Evolutionary conservation across 2,329 filamentous ascomycete genomes (phyloP), one percentile per base, ranked within the genome.

Genomic region (Ascochyta viciae-villosae): DNA sequence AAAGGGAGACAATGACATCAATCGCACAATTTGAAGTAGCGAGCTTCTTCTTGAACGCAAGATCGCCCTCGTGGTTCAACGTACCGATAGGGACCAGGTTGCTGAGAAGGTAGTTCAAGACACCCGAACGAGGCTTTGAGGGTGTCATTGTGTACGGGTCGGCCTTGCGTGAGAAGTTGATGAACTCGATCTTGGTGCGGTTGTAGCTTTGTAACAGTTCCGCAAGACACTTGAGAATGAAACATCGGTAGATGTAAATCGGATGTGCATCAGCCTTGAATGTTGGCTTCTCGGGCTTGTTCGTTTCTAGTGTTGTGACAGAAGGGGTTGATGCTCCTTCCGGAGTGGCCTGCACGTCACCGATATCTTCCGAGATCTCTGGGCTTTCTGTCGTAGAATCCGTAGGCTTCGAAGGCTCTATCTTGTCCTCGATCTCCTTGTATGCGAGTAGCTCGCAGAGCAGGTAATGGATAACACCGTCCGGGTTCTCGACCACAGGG

Each of bases 181-280:
- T 97, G 73, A 99, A 98, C 73, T 99, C 96, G 39, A 99, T 87
- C 82, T 99, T 99, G 8, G 92, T 91, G 50, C 92, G 88, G 65
- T 92, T 96, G 78, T 98, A 99, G 69, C 90, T 96, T 54, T 90
- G 88, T 13, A 99, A 82, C 13, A 99, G 85, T 76, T 99, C 95
- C 0, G 92, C 89, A 35, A 99, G 81, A 69, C 93, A 96, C 72
- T 95, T 92, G 29, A 99, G 84, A 47, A 99, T 80, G 80, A 98
- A 97, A 78, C 94, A 97, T 43, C 95, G 87, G 72, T 98, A 99
- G 49, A 98, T 89, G 77, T 96, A 99, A 57, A 96, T 97, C 0
- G 93, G 92, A 74, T 99, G 92, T 31, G 97, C 90, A 46, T 96
- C 92, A 1, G 91, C 82, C 77, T 96, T 97, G 82, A 98, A 98